These are phyloP conservation scores for Dryas octopetala DNA, from an alignment of 306 rosid species.

Conservation along the genomic window DNA sequence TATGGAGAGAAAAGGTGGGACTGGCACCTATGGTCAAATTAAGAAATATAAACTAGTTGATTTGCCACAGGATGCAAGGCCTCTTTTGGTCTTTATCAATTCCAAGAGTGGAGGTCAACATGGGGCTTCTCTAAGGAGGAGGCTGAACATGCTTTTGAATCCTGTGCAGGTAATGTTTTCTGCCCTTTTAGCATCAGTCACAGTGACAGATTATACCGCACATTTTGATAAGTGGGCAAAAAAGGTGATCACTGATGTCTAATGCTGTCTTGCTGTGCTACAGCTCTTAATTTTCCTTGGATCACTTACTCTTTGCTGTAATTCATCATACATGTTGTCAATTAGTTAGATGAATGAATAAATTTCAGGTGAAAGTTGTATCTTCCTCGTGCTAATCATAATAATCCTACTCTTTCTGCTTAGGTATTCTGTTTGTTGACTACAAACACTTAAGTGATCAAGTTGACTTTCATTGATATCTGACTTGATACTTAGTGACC, in stretches of 20 bases:
- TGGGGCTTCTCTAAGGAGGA: conserved; percentile 67
- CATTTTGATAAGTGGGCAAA: conserved; percentile 16
- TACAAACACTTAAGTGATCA: background rate
- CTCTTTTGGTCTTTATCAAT: conserved; percentile 74
- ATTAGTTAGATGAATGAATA: background rate
- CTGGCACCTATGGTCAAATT: conserved; percentile 25
- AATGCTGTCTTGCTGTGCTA: background rate
- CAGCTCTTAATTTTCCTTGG: background rate
- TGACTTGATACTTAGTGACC: background rate
- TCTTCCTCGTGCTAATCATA: background rate
- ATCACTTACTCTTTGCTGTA: background rate
- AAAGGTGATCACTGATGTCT: background rate
- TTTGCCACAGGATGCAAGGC: conserved; percentile 64
- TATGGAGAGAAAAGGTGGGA: conserved; percentile 33
- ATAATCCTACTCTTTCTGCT: background rate
- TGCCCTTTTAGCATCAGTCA: conserved; percentile 5
- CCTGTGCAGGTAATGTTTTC: conserved; percentile 61
- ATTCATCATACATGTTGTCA: background rate
- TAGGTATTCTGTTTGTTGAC: background rate
- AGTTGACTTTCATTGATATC: background rate
- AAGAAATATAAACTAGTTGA: conserved; percentile 57
- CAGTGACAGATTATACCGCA: conserved; percentile 14
- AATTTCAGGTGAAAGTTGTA: background rate
- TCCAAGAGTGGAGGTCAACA: conserved; percentile 72
- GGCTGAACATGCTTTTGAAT: conserved; percentile 69